Base-by-base conservation (phyloP, 352 stramenopile species). In the Pythium scleroteichum region DNA sequence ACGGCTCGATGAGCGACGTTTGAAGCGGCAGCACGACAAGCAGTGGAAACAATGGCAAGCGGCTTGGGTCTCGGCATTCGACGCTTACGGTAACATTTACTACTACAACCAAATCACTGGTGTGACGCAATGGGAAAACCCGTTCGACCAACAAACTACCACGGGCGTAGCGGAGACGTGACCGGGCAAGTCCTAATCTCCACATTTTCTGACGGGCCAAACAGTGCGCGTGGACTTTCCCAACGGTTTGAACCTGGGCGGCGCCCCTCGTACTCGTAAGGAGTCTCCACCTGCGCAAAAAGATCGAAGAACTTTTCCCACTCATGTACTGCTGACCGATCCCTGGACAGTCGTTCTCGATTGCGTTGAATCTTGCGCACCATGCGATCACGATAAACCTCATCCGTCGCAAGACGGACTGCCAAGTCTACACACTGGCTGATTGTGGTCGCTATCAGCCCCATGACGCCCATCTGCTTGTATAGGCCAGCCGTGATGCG, bases 301-400 rank as follows among this genome's bases (percentile, higher is more conserved):
- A 62, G 77, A 13, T 89, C 70, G 23, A 93, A 75, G 49, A 93
- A 91, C 33, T 61, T 70, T 62, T 90, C 81, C 84, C 84, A 93
- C 50, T 91, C 76, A n/a, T 65, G 19, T 1, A 93, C 72, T 2
- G 78, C 81, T 12, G 64, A 39, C 17, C 20, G 3, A 52, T 86
- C 74, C 53, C 76, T 61, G 4, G 80, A 82, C n/a, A 92, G 27
- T 1, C 59, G 69, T 22, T 64, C 53, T 3, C 76, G 72, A 29
- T 72, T 68, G 2, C 63, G 59, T 27, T 76, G 65, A 22, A 92
- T 73, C 39, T 80, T 70, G 13, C 59, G 24, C n/a, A 58, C 62
- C 69, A 90, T 85, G 27, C 57, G 56, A 8, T 63, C 44, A 33
- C 79, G 79, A 35, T 91, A 91, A 1, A 39, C 29, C 0, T 32